Percentiles rank a stretch among this genome's conserved stretches.
These are phyloP conservation scores for Mollisiaceae sp. DNA, from an alignment of 2,329 filamentous ascomycete species.

Conservation along the genomic window DNA sequence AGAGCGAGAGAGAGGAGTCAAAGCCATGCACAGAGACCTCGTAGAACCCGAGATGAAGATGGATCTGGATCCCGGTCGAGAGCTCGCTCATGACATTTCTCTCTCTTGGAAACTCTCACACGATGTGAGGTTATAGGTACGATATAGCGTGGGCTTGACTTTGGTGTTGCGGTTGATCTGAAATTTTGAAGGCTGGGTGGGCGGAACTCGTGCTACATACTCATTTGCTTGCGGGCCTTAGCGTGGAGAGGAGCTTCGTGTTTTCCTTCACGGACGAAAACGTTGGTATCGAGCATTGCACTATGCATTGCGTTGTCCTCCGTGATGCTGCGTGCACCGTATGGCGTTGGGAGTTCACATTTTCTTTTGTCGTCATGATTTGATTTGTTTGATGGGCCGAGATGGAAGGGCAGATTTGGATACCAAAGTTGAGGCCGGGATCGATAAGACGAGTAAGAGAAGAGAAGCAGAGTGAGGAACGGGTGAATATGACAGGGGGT, in stretches of 20 bases:
- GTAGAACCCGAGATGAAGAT: slow-evolving; percentile 24
- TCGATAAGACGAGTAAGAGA: background rate
- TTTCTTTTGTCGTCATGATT: background rate
- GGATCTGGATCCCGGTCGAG: slow-evolving; percentile 14
- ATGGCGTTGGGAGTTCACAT: slow-evolving; percentile 21
- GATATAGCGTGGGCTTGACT: slow-evolving; percentile 10
- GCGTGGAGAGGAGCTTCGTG: slow-evolving; percentile 15
- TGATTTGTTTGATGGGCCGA: slow-evolving; percentile 9
- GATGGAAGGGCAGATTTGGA: slow-evolving; percentile 14
- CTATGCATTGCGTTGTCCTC: background rate
- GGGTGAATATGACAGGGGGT: slow-evolving; percentile 4
- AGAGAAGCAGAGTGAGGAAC: background rate
- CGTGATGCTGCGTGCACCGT: background rate
- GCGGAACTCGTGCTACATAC: slow-evolving; percentile 2
- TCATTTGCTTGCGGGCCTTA: slow-evolving; percentile 9
- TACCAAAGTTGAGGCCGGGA: slow-evolving; percentile 6
- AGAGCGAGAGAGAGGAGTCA: slow-evolving; percentile 34
- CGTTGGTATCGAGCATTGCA: slow-evolving; percentile 2
- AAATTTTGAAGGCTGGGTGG: slow-evolving; percentile 11
- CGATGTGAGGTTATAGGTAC: background rate
- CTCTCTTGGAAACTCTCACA: background rate
- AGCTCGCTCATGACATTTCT: slow-evolving; percentile 28
- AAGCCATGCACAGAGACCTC: slow-evolving; percentile 28
- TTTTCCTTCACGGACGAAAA: slow-evolving; percentile 1
- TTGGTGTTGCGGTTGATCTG: slow-evolving; percentile 9